Evolutionary conservation across 805 yeast species (phyloP).

Genomic region (Saturnispora hagleri): DNA sequence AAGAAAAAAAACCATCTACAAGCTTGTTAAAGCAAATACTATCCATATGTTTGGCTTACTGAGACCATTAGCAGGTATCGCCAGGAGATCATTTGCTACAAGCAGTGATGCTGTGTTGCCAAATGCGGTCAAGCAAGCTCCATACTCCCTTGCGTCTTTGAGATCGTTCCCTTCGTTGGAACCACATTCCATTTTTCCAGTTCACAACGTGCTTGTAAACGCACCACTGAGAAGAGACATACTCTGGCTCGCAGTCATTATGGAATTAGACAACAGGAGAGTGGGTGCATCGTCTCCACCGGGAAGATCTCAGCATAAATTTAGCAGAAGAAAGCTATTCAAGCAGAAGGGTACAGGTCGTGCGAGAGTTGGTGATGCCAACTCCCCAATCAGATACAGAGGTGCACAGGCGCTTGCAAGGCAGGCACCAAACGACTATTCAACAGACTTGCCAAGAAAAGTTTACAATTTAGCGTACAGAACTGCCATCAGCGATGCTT

Average conservation of each 20-base stretch:
- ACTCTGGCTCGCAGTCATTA: constrained; percentile 89
- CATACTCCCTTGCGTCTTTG: constrained; percentile 65
- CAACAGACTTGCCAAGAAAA: constrained; percentile 66
- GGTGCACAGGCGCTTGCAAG: constrained; percentile 89
- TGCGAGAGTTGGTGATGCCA: constrained; percentile 94
- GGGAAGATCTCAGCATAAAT: constrained; percentile 80
- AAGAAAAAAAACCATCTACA: background rate
- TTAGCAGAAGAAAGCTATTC: constrained; percentile 68
- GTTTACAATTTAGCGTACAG: constrained; percentile 69
- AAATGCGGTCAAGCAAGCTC: constrained; percentile 42
- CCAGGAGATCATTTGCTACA: constrained; percentile 4
- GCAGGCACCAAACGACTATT: constrained; percentile 82
- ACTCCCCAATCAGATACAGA: constrained; percentile 83
- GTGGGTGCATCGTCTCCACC: constrained; percentile 86
- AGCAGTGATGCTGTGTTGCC: constrained; percentile 13
- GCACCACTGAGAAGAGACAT: constrained; percentile 81
- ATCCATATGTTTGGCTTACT: background rate
- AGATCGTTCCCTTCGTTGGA: constrained; percentile 86
- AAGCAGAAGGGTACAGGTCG: constrained; percentile 93
- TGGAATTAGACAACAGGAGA: constrained; percentile 81
- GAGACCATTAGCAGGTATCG: background rate
- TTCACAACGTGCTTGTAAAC: constrained; percentile 60
- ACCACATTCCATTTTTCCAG: constrained; percentile 70
- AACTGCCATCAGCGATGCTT: constrained; percentile 74
- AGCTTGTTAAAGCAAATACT: background rate